Evolutionary conservation across 2,329 filamentous ascomycete genomes (phyloP).

Genomic region (Hypoxylon sp.): DNA sequence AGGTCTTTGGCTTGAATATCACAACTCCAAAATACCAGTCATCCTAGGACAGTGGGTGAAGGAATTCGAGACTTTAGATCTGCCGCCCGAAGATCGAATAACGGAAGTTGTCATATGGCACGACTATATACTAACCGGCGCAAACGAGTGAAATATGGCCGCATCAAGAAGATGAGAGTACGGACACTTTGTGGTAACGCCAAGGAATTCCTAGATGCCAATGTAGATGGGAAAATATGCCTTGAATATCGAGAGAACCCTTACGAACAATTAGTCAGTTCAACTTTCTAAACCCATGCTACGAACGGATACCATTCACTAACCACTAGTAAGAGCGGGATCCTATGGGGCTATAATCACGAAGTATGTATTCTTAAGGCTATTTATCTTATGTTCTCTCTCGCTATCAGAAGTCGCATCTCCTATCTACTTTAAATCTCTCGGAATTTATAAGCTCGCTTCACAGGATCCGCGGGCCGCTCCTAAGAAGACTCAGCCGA

Average conservation of each 20-base stretch:
- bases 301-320: not conserved
- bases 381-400: not conserved
- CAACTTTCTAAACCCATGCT: not conserved
- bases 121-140: conserved; percentile 33
- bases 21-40: conserved; percentile 28
- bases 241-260: conserved; percentile 40
- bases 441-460: not conserved
- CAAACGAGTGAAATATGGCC: conserved; percentile 39
- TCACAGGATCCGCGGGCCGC: not conserved
- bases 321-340: conserved; percentile 26
- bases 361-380: conserved; percentile 15
- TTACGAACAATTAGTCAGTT: conserved; percentile 41
- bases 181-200: conserved; percentile 27
- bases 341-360: conserved; percentile 43
- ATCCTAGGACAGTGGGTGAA: conserved; percentile 45
- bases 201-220: conserved; percentile 29
- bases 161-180: conserved; percentile 31
- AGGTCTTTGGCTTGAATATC: conserved; percentile 43
- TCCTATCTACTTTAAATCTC: not conserved
- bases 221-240: conserved; percentile 29
- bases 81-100: conserved; percentile 36
- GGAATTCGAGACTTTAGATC: conserved; percentile 29
- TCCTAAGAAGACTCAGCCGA: not conserved
- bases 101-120: conserved; percentile 42
- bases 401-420: not conserved